Base-by-base conservation (phyloP, 2,329 filamentous ascomycete genomes). In the Zymoseptoria pseudotritici region DNA sequence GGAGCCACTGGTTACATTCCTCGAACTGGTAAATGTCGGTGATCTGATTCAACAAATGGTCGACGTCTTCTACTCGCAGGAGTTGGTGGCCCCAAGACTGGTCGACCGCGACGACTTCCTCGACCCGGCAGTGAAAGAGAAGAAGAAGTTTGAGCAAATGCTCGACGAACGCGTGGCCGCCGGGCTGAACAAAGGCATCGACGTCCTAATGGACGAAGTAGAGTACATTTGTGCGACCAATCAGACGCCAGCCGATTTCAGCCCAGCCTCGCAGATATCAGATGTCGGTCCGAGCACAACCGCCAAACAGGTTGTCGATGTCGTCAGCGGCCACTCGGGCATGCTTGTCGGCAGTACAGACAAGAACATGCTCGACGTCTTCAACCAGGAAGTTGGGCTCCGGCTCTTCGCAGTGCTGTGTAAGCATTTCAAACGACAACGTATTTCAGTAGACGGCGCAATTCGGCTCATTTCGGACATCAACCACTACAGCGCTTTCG, bases 131-230 rank as follows among this genome's bases (percentile, higher is more conserved):
- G 89, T 89, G 31, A 88, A 97, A 68, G 92, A 94, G 65, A 99
- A 99, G 83, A 97, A 97, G 78, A 91, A 90, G 66, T 99, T 97
- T 69, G 94, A 99, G 79, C 92, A 97, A 72, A 96, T 97, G 89
- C 86, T 99, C 1, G 94, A 99, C 71, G 94, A 97, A 76, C 90
- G 90, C 61, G 94, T 99, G 7, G 94, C 94, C 3, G 91, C 93
- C 8, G 95, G 95, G 1, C 79, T 99, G 63, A 97, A 97, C 75
- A 97, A 96, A 77, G 94, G 94, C 65, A 97, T 99, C 64, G 93
- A 99, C 71, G 94, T 97, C 59, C 83, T 99, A 51, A 97, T 99
- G 89, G 91, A 96, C 69, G 94, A 99, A 77, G 92, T 97, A 26
- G 94, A 99, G 73, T 97, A 95, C 72, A 83, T 99, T 42, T 91